Conservation (phyloP, 1,284 basidiomycete species). For the Volvariella surrecta region DNA sequence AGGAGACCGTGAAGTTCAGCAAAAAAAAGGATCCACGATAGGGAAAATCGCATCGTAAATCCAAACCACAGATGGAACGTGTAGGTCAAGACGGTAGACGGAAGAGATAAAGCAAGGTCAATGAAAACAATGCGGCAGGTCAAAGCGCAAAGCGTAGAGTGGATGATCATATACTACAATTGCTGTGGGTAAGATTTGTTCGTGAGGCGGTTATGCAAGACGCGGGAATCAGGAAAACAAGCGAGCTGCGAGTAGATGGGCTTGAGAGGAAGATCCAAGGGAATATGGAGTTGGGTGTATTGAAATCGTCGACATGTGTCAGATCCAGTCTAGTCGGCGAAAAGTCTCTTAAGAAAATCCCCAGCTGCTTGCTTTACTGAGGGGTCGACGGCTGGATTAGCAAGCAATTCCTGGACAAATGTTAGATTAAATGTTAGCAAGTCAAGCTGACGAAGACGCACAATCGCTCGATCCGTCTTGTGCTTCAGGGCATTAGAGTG, state of each 20-base stretch:
- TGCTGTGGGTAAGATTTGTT: not conserved
- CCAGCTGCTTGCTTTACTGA: slow-evolving; percentile 55
- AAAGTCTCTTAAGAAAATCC: slow-evolving; percentile 62
- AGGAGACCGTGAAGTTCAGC: too few species aligned
- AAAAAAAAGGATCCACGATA: too few species aligned
- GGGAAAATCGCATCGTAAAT: too few species aligned
- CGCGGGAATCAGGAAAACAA: not conserved
- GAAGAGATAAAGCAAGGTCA: not conserved
- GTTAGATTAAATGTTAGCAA: not conserved
- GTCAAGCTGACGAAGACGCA: slow-evolving; percentile 17
- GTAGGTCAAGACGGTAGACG: not conserved
- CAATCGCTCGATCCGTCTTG: slow-evolving; percentile 54
- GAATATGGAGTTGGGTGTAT: not conserved
- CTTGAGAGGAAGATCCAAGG: slow-evolving; percentile 1
- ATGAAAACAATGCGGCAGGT: not conserved
- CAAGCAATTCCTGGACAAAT: slow-evolving; percentile 35
- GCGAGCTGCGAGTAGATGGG: not conserved
- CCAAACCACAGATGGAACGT: not conserved
- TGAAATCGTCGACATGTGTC: slow-evolving; percentile 8
- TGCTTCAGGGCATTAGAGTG: slow-evolving; percentile 44
- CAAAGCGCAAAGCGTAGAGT: not conserved
- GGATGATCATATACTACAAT: not conserved
- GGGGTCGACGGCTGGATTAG: slow-evolving; percentile 43
- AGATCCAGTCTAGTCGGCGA: slow-evolving; percentile 14
- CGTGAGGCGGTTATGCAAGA: not conserved